phyloP scores from a whole-genome alignment of 2,329 filamentous ascomycete genomes.

The Aspergillus sp. region DNA sequence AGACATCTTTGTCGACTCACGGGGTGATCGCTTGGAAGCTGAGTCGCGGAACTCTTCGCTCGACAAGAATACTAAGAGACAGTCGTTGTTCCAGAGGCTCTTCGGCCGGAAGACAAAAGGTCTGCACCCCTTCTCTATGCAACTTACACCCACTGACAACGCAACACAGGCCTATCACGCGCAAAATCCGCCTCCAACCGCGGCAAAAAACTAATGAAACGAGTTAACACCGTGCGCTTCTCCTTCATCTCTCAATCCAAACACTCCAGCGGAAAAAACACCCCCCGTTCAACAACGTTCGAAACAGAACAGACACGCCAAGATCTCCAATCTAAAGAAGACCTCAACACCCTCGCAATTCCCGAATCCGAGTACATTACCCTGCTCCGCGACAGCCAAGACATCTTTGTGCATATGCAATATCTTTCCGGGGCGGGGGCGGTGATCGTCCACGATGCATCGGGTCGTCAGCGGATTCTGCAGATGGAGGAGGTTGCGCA shows the following conservation, averaged over 20 bases:
- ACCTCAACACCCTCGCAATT: slow-evolving; percentile 5
- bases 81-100: slow-evolving; percentile 19
- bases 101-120: slow-evolving; percentile 21
- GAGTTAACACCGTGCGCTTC: slow-evolving; percentile 23
- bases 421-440: slow-evolving; percentile 15
- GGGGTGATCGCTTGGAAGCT: slow-evolving; percentile 9
- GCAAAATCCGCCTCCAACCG: slow-evolving; percentile 14
- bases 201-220: slow-evolving; percentile 21
- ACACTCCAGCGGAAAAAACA: slow-evolving; percentile 8
- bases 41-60: slow-evolving; percentile 3
- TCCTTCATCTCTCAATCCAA: slow-evolving; percentile 20
- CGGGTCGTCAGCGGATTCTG: slow-evolving; percentile 24
- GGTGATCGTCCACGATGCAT: slow-evolving; percentile 21
- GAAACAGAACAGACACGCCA: slow-evolving; percentile 2
- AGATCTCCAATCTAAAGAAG: slow-evolving; percentile 3
- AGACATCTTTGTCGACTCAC: slow-evolving; percentile 4
- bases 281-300: slow-evolving; percentile 9
- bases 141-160: neutral
- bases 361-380: slow-evolving; percentile 13
- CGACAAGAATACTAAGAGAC: slow-evolving; percentile 8
- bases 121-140: slow-evolving; percentile 4
- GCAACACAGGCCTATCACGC: slow-evolving; percentile 18
- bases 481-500: slow-evolving; percentile 23
- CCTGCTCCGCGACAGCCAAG: slow-evolving; percentile 11
- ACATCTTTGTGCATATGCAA: slow-evolving; percentile 21